Conservation (phyloP, 352 stramenopile species). For the Globisporangium canariense region DNA sequence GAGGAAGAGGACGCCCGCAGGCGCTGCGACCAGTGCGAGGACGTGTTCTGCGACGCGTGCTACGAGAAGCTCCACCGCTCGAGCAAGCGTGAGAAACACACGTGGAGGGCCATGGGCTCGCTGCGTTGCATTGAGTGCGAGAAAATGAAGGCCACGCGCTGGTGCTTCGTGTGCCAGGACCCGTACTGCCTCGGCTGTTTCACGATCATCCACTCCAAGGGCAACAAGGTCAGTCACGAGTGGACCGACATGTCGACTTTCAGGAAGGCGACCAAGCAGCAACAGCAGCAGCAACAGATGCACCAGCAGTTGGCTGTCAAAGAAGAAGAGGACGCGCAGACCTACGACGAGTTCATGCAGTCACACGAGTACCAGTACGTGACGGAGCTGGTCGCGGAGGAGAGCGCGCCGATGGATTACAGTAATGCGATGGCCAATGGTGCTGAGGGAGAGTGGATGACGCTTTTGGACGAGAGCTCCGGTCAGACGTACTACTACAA, state of each 20-base stretch:
- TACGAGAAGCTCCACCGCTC: slow-evolving; percentile 74
- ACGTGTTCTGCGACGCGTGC: slow-evolving; percentile 76
- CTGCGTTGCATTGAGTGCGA: slow-evolving; percentile 84
- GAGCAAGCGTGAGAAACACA: slow-evolving; percentile 70
- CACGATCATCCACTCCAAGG: slow-evolving; percentile 80
- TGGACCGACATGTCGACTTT: slow-evolving; percentile 73
- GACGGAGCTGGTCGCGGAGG: slow-evolving; percentile 34
- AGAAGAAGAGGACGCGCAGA: slow-evolving; percentile 62
- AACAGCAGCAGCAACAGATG: slow-evolving; percentile 32
- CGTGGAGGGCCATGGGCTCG: slow-evolving; percentile 67
- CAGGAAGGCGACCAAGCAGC: slow-evolving; percentile 39
- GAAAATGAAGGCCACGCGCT: slow-evolving; percentile 80
- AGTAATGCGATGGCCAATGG: slow-evolving; percentile 14
- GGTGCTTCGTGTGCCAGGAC: slow-evolving; percentile 70
- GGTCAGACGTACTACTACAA: slow-evolving; percentile 80
- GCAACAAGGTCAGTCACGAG: slow-evolving; percentile 66
- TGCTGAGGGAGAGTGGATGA: slow-evolving; percentile 45
- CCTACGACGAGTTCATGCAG: slow-evolving; percentile 70
- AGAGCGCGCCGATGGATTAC: slow-evolving; percentile 15
- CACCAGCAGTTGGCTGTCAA: slow-evolving; percentile 20
- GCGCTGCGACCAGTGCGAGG: slow-evolving; percentile 68
- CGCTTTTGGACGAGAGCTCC: slow-evolving; percentile 54
- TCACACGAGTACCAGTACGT: slow-evolving; percentile 82
- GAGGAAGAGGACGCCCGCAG: slow-evolving; percentile 68
- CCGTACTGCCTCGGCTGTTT: slow-evolving; percentile 82